A percentile compares a stretch with the other conserved stretches of the same genome.
phyloP scores from a whole-genome alignment of 2,329 filamentous ascomycete genomes.

The Sporothrix pseudoabietina region DNA sequence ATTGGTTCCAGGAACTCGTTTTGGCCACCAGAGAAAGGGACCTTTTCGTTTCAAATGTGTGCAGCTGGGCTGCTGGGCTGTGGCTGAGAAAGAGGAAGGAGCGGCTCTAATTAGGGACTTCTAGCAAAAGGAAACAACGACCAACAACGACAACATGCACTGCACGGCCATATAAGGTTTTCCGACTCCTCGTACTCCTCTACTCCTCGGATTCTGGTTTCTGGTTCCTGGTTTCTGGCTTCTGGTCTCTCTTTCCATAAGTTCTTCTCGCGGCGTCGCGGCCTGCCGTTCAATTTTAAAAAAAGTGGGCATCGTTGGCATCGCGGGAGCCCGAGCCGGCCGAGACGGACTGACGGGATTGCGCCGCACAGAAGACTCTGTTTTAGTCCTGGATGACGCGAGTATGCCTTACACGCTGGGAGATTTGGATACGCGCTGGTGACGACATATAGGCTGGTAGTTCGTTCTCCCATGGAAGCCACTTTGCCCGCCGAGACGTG shows the following conservation, averaged over 20 bases:
- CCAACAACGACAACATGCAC: neutral
- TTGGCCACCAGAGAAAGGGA: neutral
- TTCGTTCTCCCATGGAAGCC: neutral
- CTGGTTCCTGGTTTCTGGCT: neutral
- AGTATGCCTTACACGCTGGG: constrained; percentile 9
- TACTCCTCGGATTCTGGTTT: neutral
- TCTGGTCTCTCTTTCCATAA: neutral
- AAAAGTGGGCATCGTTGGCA: constrained; percentile 21
- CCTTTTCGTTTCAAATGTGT: constrained; percentile 6
- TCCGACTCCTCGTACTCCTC: neutral
- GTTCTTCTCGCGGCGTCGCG: neutral
- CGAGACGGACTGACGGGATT: neutral
- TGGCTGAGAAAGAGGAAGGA: neutral
- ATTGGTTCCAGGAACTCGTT: neutral
- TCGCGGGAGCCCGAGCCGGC: constrained; percentile 7
- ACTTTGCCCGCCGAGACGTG: neutral
- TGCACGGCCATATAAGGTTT: neutral
- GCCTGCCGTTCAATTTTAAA: constrained; percentile 17
- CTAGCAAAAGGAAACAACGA: neutral
- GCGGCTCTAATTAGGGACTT: neutral
- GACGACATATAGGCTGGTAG: constrained; percentile 3
- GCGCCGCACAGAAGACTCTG: neutral
- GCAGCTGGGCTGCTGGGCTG: neutral
- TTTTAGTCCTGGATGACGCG: neutral
- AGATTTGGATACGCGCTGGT: constrained; percentile 20